Conservation (phyloP, 495 filamentous ascomycete species). For the Penicillium silybi region DNA sequence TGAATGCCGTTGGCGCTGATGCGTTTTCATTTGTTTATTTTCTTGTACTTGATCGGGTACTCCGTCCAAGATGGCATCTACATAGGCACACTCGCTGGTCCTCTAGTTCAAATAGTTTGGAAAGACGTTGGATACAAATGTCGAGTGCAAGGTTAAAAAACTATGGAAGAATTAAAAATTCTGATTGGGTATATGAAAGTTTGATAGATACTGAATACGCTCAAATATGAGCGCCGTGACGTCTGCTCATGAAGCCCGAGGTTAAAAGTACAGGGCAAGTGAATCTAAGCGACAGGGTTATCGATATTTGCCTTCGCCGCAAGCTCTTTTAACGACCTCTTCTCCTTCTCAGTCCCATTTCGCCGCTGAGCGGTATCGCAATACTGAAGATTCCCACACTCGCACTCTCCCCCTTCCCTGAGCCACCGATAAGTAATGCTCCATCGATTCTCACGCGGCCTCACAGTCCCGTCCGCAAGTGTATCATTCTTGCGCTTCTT, state of each 20-base stretch:
- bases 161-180: not conserved
- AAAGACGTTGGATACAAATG: too few species aligned
- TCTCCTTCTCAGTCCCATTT: conserved; percentile 37
- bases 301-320: conserved; percentile 6
- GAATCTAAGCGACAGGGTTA: not conserved
- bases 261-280: not conserved
- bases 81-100: too few species aligned
- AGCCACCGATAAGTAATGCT: conserved; percentile 43
- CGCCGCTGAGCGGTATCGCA: conserved; percentile 37
- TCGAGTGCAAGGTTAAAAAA: not conserved
- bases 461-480: conserved; percentile 28
- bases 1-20: conserved; percentile 22
- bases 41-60: not conserved
- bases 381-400: conserved; percentile 35
- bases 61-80: too few species aligned
- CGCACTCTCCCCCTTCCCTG: conserved; percentile 34
- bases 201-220: not conserved
- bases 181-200: not conserved
- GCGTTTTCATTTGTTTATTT: too few species aligned
- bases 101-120: too few species aligned
- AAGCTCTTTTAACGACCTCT: conserved; percentile 29
- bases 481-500: conserved; percentile 39
- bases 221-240: not conserved
- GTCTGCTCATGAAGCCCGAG: not conserved
- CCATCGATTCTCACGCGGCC: conserved; percentile 31